Evolutionary conservation across 257 asterid genomes (phyloP), one percentile per base, ranked within the genome.

Genomic region (Capsicum baccatum): DNA sequence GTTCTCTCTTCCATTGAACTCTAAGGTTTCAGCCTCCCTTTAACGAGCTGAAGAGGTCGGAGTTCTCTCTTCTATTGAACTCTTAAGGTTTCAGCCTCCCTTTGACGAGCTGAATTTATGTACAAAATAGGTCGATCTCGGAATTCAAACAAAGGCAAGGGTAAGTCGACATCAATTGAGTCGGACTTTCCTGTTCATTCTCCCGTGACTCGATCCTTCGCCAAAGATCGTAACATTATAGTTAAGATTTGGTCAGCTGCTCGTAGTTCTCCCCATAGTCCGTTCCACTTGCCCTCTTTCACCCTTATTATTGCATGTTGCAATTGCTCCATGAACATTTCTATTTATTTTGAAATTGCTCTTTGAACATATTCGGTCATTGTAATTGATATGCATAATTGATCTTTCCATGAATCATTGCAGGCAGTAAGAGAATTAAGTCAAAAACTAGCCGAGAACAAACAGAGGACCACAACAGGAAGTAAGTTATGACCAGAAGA

Each of bases 341-440:
- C 33, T 26, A 26, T 26, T 26, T 26, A 26, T 26, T 64, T 73
- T 74, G 8, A 4, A 33, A 12, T 50, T 74, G 62, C 81, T 50
- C 11, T 47, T 50, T 74, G 21, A 74, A 74, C 81, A 13, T 21
- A 19, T 48, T 26, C 42, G 6, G 6, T 52, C 60, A 35, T 67
- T 67, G 74, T 14, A 35, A 67, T 67, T 35, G 74, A 67, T 12
- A 64, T 64, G 44, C 44, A 48, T 74, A 42, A 19, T 8, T 76
- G 26, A 52, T 54, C 26, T 54, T 76, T 76, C 4, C 26, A 14
- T 26, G 9, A 76, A 26, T 4, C 48, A 57, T 52, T 76, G 52
- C 81, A 76, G 81, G 81, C 48, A 26, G 47, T 52, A 26, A 76
- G 81, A 76, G 59, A 76, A 76, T 76, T 54, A 14, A 76, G 81